phyloP scores from a whole-genome alignment of 2,329 filamentous ascomycete species.

The Acephala macrosclerotiorum region DNA sequence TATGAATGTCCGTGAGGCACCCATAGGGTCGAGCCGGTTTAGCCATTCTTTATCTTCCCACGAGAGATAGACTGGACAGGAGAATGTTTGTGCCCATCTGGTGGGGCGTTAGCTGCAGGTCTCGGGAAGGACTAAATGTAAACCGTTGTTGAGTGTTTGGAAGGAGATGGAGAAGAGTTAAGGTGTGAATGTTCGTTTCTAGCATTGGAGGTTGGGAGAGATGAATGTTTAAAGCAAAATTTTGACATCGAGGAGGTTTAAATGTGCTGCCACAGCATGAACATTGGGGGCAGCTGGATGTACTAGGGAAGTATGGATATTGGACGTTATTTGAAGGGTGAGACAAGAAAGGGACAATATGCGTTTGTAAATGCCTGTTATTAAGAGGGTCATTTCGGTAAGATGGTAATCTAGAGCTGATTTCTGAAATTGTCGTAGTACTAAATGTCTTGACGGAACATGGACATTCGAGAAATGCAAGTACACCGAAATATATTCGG shows the following conservation, averaged over 20 bases:
- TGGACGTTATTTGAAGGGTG: too few species aligned
- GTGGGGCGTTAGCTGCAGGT: neutral
- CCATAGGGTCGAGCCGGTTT: constrained; percentile 50
- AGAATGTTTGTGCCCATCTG: constrained; percentile 71
- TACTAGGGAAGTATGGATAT: too few species aligned
- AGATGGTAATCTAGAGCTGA: too few species aligned
- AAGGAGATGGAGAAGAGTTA: neutral
- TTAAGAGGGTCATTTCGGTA: too few species aligned
- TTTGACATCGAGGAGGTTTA: too few species aligned
- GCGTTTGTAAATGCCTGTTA: neutral
- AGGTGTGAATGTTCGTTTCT: too few species aligned
- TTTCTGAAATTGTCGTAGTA: neutral
- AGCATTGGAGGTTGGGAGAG: too few species aligned
- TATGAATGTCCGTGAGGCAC: constrained; percentile 56
- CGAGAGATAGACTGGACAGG: constrained; percentile 74
- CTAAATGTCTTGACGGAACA: neutral
- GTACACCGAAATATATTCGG: neutral
- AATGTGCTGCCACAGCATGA: too few species aligned
- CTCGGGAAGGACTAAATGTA: neutral
- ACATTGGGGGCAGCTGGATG: too few species aligned
- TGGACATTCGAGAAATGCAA: neutral
- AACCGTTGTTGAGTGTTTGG: neutral
- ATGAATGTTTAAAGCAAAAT: too few species aligned
- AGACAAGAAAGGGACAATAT: too few species aligned
- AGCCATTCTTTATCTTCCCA: constrained; percentile 72